Evolutionary conservation across 140 eudicot species (phyloP), one percentile per base, ranked within the genome.

Genomic region (Stevia rebaudiana): DNA sequence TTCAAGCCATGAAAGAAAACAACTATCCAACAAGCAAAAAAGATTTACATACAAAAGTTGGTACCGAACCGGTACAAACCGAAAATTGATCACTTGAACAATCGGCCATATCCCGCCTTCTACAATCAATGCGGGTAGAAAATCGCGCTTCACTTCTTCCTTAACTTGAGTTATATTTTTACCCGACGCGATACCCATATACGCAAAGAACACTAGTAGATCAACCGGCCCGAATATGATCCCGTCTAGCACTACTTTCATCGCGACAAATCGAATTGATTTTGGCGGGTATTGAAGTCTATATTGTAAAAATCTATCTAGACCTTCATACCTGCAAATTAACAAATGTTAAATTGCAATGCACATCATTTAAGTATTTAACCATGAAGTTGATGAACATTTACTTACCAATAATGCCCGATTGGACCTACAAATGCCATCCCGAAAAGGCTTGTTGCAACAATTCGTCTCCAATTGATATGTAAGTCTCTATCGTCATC

Each of bases 11-110:
- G 91, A 87, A 63, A 84, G 82, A 64, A 87, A 87, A 15, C 85
- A 82, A 71, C 96, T 91, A 73, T 91, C 98, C 82, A 87, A 75
- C 75, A 87, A 79, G 79, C 98, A 91, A 79, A 91, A 91, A 74
- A 84, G 76, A 79, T 91, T 91, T 30, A 91, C 97, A 37, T 86
- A 90, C 23, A 90, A 90, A 65, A 90, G 94, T 51, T 90, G 97
- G 62, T 86, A 78, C 65, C 80, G 74, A 46, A 91, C 94, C 0
- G 98, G 95, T 57, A 91, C 54, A 43, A 66, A 91, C 16, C 95
- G 88, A 63, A 91, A 91, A 49, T 87, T 91, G 17, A 80, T 86
- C 74, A 84, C 86, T 78, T 91, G 98, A 42, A 87, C 88, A 8
- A 81, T 25, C 22, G 94, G 94, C 98, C 98, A 91, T 43, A 83